Evolutionary conservation across 1,139 yeast species (phyloP).

Genomic region (Sugiyamaella sp.): DNA sequence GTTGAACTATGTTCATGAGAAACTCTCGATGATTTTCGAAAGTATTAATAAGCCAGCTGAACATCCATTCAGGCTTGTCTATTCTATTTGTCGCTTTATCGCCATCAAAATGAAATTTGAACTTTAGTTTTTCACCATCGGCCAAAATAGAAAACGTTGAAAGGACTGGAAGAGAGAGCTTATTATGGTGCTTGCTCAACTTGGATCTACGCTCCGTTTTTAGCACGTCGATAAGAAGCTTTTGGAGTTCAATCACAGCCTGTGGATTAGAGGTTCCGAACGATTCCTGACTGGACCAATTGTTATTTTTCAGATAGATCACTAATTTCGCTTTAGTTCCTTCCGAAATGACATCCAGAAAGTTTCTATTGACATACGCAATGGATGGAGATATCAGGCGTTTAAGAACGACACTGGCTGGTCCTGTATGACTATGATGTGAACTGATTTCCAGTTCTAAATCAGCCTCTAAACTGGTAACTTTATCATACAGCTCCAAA

Average conservation of each 20-base stretch:
- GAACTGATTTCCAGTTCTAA: constrained; percentile 5
- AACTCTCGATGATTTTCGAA: constrained; percentile 49
- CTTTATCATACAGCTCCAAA: constrained; percentile 10
- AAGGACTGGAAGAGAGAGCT: constrained; percentile 51
- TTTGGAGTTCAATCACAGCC: constrained; percentile 18
- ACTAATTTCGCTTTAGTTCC: constrained; percentile 21
- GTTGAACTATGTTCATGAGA: constrained; percentile 46
- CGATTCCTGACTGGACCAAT: constrained; percentile 36
- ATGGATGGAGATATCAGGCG: background rate
- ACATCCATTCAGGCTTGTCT: constrained; percentile 83
- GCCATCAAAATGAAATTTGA: constrained; percentile 72
- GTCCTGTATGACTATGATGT: too few species aligned
- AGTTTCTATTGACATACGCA: constrained; percentile 3
- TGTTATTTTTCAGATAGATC: constrained; percentile 24
- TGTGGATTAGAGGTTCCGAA: constrained; percentile 13
- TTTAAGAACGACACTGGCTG: background rate
- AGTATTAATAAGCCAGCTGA: constrained; percentile 56
- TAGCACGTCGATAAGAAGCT: constrained; percentile 24
- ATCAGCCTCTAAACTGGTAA: background rate
- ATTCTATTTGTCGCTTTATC: constrained; percentile 64
- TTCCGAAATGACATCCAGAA: constrained; percentile 5
- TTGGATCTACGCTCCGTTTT: constrained; percentile 20
- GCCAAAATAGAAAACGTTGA: constrained; percentile 63
- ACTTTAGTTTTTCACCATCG: constrained; percentile 60
- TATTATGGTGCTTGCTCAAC: background rate